These are phyloP conservation scores for Panus rudis DNA, from an alignment of 768 basidiomycete species.

Conservation along the genomic window DNA sequence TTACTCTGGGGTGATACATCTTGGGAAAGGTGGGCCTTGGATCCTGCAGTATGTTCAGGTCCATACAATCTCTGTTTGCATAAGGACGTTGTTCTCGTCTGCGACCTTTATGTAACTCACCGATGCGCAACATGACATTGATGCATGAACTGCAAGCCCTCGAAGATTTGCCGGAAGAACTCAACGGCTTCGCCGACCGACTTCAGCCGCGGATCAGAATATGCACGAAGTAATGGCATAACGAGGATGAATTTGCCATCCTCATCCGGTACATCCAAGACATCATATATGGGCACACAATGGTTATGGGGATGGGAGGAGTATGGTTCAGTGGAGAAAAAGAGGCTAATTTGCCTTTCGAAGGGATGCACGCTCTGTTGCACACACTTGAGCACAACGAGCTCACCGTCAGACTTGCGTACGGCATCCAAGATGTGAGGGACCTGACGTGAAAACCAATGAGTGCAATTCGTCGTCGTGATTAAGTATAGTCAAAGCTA, in stretches of 20 bases:
- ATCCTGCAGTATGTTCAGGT: conserved; percentile 13
- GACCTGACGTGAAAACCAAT: neutral
- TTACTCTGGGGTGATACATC: conserved; percentile 9
- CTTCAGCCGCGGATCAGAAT: conserved; percentile 12
- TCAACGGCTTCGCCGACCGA: conserved; percentile 14
- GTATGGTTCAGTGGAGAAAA: neutral
- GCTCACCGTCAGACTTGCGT: neutral
- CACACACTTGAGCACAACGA: neutral
- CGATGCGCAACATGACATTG: conserved; percentile 28
- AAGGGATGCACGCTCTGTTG: neutral
- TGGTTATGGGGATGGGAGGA: conserved; percentile 6
- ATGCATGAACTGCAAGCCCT: conserved; percentile 33
- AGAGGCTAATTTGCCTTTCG: neutral
- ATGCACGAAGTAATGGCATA: conserved; percentile 11
- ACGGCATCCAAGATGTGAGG: neutral
- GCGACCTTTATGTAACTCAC: conserved; percentile 14
- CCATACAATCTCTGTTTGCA: conserved; percentile 5
- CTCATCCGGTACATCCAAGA: conserved; percentile 3
- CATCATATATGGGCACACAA: conserved; percentile 12
- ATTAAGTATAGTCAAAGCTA: neutral
- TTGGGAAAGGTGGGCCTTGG: conserved; percentile 12
- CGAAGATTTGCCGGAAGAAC: conserved; percentile 8
- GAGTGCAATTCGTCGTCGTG: neutral
- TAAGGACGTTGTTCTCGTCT: neutral
- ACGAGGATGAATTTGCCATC: conserved; percentile 8